Evolutionary conservation across 2,329 filamentous ascomycete species (phyloP).

Genomic region (Calonectria hongkongensis): DNA sequence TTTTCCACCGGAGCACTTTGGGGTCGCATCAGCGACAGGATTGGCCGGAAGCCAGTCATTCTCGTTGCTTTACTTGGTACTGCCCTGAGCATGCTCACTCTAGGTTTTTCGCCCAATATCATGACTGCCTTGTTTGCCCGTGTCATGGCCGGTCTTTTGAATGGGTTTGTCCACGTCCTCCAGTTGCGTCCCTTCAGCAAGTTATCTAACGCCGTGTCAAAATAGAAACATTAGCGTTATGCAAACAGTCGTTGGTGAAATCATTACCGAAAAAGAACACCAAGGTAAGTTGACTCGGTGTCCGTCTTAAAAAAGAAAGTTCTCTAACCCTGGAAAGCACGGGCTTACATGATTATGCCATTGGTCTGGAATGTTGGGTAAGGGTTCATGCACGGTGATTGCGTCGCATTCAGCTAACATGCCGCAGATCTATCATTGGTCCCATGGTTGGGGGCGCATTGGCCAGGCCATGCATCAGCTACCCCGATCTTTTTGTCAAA

Average conservation of each 20-base stretch:
- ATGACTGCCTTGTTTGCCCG: slow-evolving; percentile 89
- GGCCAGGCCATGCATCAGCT: slow-evolving; percentile 88
- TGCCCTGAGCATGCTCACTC: slow-evolving; percentile 93
- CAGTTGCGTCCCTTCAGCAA: neutral
- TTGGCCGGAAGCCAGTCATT: slow-evolving; percentile 94
- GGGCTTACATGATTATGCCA: slow-evolving; percentile 97
- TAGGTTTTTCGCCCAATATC: slow-evolving; percentile 91
- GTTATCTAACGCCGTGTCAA: slow-evolving; percentile 33
- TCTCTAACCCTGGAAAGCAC: slow-evolving; percentile 71
- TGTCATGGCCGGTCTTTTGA: slow-evolving; percentile 91
- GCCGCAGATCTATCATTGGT: slow-evolving; percentile 86
- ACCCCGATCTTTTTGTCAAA: slow-evolving; percentile 81
- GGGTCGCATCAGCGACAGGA: slow-evolving; percentile 92
- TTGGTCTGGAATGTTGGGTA: slow-evolving; percentile 97
- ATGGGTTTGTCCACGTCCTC: slow-evolving; percentile 79
- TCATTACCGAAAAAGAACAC: slow-evolving; percentile 94
- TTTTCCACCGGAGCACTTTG: slow-evolving; percentile 94
- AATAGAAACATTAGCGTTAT: slow-evolving; percentile 92
- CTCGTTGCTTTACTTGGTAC: slow-evolving; percentile 92
- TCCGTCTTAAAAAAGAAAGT: too few species aligned
- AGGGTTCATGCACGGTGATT: slow-evolving; percentile 53
- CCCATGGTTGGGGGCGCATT: slow-evolving; percentile 93
- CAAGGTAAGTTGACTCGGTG: slow-evolving; percentile 79
- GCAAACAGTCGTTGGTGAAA: slow-evolving; percentile 94
- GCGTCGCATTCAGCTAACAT: slow-evolving; percentile 52